These are phyloP conservation scores for Rhizopogon salebrosus DNA, from an alignment of 768 basidiomycete genomes.

Conservation along the genomic window DNA sequence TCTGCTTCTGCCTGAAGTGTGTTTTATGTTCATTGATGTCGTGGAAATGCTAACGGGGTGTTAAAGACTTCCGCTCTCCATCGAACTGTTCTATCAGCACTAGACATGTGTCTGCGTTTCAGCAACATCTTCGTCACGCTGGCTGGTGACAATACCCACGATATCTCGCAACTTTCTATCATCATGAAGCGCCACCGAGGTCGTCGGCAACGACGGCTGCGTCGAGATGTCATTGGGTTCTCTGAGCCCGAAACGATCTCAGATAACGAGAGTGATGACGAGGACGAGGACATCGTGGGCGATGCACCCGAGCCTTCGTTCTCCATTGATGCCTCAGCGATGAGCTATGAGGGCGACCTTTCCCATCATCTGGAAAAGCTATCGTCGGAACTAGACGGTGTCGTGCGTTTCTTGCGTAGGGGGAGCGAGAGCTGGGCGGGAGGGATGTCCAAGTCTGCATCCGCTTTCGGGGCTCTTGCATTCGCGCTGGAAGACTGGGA, in stretches of 20 bases:
- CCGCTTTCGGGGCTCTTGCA: constrained; percentile 58
- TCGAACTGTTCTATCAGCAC: constrained; percentile 59
- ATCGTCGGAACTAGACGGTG: constrained; percentile 62
- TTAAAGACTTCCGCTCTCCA: constrained; percentile 58
- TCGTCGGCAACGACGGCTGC: constrained; percentile 50
- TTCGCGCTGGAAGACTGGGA: constrained; percentile 83
- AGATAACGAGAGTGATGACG: constrained; percentile 27
- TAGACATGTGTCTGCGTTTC: constrained; percentile 74
- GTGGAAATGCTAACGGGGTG: background rate
- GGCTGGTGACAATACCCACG: constrained; percentile 57
- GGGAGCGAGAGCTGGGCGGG: constrained; percentile 67
- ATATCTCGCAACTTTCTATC: constrained; percentile 45
- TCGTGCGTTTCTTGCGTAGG: constrained; percentile 64
- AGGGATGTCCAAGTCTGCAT: constrained; percentile 30
- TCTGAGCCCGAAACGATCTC: constrained; percentile 31
- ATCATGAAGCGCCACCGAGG: constrained; percentile 57
- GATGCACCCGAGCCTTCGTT: constrained; percentile 32
- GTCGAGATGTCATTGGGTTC: constrained; percentile 59
- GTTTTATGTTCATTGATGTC: constrained; percentile 9
- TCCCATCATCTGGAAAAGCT: constrained; percentile 53
- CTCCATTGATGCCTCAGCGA: constrained; percentile 28
- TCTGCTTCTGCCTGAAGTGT: constrained; percentile 57
- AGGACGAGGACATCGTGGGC: background rate
- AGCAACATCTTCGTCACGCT: constrained; percentile 56
- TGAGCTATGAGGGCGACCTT: constrained; percentile 40